Base-by-base conservation (phyloP, 768 basidiomycete species). In the Pholiota molesta region DNA sequence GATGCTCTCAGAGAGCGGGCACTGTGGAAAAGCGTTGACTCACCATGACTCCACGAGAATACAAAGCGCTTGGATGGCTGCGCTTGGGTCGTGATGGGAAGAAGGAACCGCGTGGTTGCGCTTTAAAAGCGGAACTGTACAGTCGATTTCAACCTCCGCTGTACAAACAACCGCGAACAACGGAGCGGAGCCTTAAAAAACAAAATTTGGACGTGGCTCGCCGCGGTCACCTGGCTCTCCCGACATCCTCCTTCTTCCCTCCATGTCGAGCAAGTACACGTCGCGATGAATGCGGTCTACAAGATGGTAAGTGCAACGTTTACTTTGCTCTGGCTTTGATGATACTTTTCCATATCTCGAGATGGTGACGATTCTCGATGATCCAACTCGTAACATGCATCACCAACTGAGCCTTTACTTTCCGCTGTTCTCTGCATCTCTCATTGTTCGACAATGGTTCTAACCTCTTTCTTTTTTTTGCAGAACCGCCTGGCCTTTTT, bases 341-440 rank as follows among this genome's bases (percentile, higher is more conserved):
- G 88, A 90, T 87, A 82, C 66, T 74, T 58, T 76, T 79, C 86
- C 86, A 86, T 87, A 86, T 73, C 74, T 76, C 86, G 88, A 89
- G 88, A 79, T 73, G 87, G 88, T 86, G 89, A 90, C 75, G 79
- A 74, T 82, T 74, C 66, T 76, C 78, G 77, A 84, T 89, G 88
- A 89, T 81, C 88, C 88, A 73, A 74, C 87, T 90, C 88, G 79
- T 72, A 86, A 89, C 88, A 90, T 90, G 89, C 89, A 91, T 83
- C 82, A 85, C 82, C 82, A 85, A 79, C 81, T 83, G 81, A 82
- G 73, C 75, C 66, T 62, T 49, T 14, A 13, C 23, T 49, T 62
- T 60, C 62, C 61, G 60, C 65, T 60, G 63, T 63, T 56, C 57
- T 56, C 56, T 54, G 29, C 44, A 39, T 57, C 35, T 57, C 23